A percentile compares a stretch with the other conserved stretches of the same genome.
These are phyloP conservation scores for Rhizopus microsporus DNA, from an alignment of 371 early-diverging fungal species.

Conservation along the genomic window DNA sequence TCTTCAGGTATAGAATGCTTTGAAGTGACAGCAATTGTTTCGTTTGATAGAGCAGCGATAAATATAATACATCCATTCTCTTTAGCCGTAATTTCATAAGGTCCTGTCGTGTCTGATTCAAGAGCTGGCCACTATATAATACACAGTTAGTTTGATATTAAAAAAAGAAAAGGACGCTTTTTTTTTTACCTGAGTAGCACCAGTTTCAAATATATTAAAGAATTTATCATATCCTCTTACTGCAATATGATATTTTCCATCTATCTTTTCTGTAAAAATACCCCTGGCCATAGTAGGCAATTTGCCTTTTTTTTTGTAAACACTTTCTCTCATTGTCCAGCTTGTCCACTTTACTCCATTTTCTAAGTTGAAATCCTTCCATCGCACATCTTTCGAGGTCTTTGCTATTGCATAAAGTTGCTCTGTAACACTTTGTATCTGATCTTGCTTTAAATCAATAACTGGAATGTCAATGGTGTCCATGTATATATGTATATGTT, in stretches of 20 bases:
- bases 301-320: slow-evolving; percentile 59
- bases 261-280: slow-evolving; percentile 62
- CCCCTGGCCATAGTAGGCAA: slow-evolving; percentile 85
- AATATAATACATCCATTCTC: slow-evolving; percentile 97
- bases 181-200: slow-evolving; percentile 44
- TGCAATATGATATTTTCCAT: slow-evolving; percentile 55
- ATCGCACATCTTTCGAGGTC: slow-evolving; percentile 22
- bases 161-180: neutral
- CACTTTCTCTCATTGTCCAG: slow-evolving; percentile 45
- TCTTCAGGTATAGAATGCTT: slow-evolving; percentile 70
- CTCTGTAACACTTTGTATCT: slow-evolving; percentile 20
- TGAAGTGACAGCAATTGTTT: slow-evolving; percentile 81
- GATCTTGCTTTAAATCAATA: slow-evolving; percentile 9
- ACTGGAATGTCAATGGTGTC: slow-evolving; percentile 9
- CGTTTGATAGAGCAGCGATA: slow-evolving; percentile 65
- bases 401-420: slow-evolving; percentile 18
- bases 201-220: slow-evolving; percentile 78
- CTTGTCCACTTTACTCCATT: slow-evolving; percentile 33
- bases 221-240: slow-evolving; percentile 96
- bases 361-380: slow-evolving; percentile 26
- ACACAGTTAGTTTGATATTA: neutral
- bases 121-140: slow-evolving; percentile 57
- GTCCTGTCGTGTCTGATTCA: slow-evolving; percentile 66
- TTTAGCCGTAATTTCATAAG: slow-evolving; percentile 91
- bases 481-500: slow-evolving; percentile 2